These are phyloP conservation scores for Pestalotiopsis sp. DNA, from an alignment of 2,329 filamentous ascomycete species.

Conservation along the genomic window DNA sequence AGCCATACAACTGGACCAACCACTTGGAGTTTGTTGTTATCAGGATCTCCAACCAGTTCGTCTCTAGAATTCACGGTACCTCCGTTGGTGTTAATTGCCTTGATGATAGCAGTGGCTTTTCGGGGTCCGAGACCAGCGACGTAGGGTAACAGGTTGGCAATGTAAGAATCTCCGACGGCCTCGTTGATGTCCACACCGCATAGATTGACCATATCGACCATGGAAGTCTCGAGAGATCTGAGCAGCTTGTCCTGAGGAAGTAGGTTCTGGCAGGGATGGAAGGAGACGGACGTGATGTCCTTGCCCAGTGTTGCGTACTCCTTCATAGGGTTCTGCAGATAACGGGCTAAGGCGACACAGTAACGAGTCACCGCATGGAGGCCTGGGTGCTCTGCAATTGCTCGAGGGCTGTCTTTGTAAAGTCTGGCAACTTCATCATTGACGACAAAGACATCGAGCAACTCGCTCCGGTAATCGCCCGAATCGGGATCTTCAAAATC, in stretches of 20 bases:
- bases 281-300: constrained; percentile 83
- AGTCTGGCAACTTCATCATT: constrained; percentile 97
- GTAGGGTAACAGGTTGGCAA: constrained; percentile 86
- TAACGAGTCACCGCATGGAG: constrained; percentile 81
- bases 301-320: constrained; percentile 93
- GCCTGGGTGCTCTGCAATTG: constrained; percentile 78
- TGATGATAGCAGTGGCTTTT: constrained; percentile 83
- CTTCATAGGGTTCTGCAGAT: constrained; percentile 94
- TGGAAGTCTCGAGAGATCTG: constrained; percentile 88
- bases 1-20: constrained; percentile 92
- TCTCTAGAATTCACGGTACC: constrained; percentile 82
- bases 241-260: constrained; percentile 85
- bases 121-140: constrained; percentile 89
- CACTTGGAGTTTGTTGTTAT: constrained; percentile 75
- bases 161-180: constrained; percentile 78
- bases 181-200: constrained; percentile 96
- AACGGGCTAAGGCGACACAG: constrained; percentile 85
- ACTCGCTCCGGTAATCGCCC: constrained; percentile 74
- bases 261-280: constrained; percentile 88
- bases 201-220: constrained; percentile 98
- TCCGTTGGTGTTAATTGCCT: constrained; percentile 90
- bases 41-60: constrained; percentile 86
- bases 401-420: constrained; percentile 88
- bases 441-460: constrained; percentile 85
- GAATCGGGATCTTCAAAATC: constrained; percentile 83